phyloP scores from a whole-genome alignment of 306 rosid species.

The Begonia peltatifolia region DNA sequence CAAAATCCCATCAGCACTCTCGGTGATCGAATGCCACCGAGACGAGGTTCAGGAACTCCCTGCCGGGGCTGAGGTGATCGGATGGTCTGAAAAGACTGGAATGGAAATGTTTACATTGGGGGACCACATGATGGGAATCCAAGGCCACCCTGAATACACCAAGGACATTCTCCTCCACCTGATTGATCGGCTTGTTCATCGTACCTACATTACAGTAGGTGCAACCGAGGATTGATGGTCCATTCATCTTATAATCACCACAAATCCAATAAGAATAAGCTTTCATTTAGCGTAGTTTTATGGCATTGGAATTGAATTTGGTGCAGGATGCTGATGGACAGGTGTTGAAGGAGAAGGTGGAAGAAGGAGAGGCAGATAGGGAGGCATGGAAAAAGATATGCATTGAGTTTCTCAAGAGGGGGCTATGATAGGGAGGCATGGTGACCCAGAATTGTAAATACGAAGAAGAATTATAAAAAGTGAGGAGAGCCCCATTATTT shows the following conservation, averaged over 20 bases:
- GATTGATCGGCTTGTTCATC: constrained; percentile 49
- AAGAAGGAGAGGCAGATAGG: constrained; percentile 32
- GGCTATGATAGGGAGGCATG: constrained; percentile 12
- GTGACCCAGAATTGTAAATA: no score
- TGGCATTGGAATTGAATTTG: not conserved
- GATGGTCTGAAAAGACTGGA: constrained; percentile 70
- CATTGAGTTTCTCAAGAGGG: constrained; percentile 47
- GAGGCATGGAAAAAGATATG: constrained; percentile 64
- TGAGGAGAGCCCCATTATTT: no score
- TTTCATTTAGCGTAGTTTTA: not conserved
- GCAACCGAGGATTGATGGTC: not conserved
- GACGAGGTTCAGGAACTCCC: constrained; percentile 88
- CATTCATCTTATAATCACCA: not conserved
- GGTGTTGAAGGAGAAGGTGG: constrained; percentile 35
- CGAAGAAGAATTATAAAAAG: no score
- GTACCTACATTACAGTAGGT: constrained; percentile 30
- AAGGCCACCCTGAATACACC: constrained; percentile 93
- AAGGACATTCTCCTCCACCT: constrained; percentile 56
- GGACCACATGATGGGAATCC: constrained; percentile 77
- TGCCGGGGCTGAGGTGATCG: constrained; percentile 57
- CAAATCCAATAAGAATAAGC: not conserved
- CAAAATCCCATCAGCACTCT: constrained; percentile 39
- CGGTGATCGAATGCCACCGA: constrained; percentile 55
- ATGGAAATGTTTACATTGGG: constrained; percentile 64
- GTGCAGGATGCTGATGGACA: constrained; percentile 33